These are phyloP conservation scores for Citeromyces hawaiiensis DNA, from an alignment of 1,139 yeast genomes.

Conservation along the genomic window DNA sequence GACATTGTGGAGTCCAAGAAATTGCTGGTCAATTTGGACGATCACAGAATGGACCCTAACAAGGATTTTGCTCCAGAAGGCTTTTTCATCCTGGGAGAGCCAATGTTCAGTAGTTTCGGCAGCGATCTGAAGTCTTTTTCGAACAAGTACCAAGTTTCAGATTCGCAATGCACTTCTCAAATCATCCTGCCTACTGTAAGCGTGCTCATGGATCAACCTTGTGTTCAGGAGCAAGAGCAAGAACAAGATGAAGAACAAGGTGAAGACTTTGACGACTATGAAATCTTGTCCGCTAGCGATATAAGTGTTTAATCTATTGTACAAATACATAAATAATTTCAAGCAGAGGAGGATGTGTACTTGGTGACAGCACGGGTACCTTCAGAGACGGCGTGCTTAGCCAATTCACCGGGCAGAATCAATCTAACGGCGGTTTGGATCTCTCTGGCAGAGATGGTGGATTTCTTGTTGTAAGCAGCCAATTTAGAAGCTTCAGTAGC, in stretches of 20 bases:
- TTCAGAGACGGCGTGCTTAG: slow-evolving; percentile 98
- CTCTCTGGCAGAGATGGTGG: slow-evolving; percentile 98
- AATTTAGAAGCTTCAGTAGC: slow-evolving; percentile 98
- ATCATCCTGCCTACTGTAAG: not conserved
- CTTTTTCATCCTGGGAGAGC: not conserved
- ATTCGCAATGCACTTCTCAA: not conserved
- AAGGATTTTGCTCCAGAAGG: not conserved
- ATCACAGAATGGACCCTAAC: not conserved
- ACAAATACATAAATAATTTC: slow-evolving; percentile 2
- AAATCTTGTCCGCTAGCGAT: slow-evolving; percentile 1
- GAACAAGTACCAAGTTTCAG: not conserved
- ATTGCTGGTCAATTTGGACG: slow-evolving; percentile 1
- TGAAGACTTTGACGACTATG: not conserved
- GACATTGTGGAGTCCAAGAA: not conserved
- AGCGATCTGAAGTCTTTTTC: not conserved
- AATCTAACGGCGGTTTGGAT: slow-evolving; percentile 99
- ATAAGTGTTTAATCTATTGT: slow-evolving; percentile 1
- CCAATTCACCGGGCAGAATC: slow-evolving; percentile 98
- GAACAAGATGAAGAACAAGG: no score
- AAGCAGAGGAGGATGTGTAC: slow-evolving; percentile 67
- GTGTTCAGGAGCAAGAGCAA: not conserved
- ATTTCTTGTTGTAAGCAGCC: slow-evolving; percentile 99
- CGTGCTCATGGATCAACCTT: not conserved
- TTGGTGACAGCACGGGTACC: slow-evolving; percentile 99
- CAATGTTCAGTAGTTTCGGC: not conserved